A percentile compares a stretch with the other conserved stretches of the same genome.
These are phyloP conservation scores for Juncus inflexus DNA, from an alignment of 176 grass and related monocot species.

Conservation along the genomic window DNA sequence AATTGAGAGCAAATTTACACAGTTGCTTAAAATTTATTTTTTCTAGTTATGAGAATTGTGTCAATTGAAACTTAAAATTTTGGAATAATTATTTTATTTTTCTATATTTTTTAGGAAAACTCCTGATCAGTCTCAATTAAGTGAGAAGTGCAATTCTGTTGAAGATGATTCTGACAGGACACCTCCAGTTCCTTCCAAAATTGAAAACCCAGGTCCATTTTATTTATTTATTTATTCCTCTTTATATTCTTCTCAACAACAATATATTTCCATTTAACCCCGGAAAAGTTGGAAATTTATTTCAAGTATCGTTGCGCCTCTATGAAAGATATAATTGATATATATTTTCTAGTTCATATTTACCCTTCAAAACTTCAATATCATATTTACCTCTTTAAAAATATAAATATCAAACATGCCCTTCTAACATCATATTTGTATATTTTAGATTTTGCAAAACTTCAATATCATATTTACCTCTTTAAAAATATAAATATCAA, in stretches of 20 bases:
- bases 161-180: constrained; percentile 12
- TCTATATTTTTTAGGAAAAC: constrained; percentile 21
- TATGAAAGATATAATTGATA: constrained; percentile 20
- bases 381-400: too few relatives aligned
- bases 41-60: too few relatives aligned
- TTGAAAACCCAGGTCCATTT: constrained; percentile 29
- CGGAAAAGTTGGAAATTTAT: constrained; percentile 10
- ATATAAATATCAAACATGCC: too few relatives aligned
- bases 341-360: neutral
- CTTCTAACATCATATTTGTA: too few relatives aligned
- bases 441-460: neutral
- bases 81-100: constrained; percentile 1
- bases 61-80: too few relatives aligned
- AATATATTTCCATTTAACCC: constrained; percentile 15
- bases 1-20: too few relatives aligned
- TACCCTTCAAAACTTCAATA: neutral
- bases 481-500: too few relatives aligned
- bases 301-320: neutral
- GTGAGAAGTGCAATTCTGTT: constrained; percentile 18
- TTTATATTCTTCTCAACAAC: neutral
- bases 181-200: constrained; percentile 20
- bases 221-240: neutral
- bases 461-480: too few relatives aligned
- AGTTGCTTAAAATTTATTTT: too few relatives aligned
- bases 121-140: constrained; percentile 23